Evolutionary conservation across 78 protist species (phyloP).

Genomic region (Acrasis kona): DNA sequence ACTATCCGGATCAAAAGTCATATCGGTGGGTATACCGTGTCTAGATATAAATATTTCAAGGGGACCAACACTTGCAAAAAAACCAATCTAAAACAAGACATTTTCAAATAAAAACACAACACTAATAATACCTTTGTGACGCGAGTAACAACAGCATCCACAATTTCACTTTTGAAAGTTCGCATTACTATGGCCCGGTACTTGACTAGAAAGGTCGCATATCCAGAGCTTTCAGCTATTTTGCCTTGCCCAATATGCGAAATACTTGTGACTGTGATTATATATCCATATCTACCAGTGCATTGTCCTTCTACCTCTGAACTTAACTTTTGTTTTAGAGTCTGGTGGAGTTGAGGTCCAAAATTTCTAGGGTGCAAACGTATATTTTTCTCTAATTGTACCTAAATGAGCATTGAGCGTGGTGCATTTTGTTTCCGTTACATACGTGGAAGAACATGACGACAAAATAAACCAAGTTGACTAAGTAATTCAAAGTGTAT

Average conservation of each 20-base stretch:
- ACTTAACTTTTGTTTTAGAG: conserved; percentile 27
- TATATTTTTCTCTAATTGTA: conserved; percentile 41
- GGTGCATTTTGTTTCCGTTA: too few species aligned
- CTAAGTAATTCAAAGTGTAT: too few species aligned
- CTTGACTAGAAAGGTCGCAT: conserved; percentile 37
- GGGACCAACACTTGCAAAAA: background rate
- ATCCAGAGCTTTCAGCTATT: conserved; percentile 47
- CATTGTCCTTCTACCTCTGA: conserved; percentile 62
- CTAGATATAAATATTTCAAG: background rate
- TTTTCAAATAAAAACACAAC: too few species aligned
- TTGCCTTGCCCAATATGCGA: conserved; percentile 35
- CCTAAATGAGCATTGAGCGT: too few species aligned
- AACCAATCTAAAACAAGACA: too few species aligned
- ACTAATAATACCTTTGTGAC: too few species aligned
- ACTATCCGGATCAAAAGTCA: background rate
- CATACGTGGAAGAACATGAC: too few species aligned
- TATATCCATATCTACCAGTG: conserved; percentile 60
- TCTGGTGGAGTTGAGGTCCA: conserved; percentile 45
- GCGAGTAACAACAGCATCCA: conserved; percentile 60
- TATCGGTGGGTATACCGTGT: background rate
- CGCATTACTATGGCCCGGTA: conserved; percentile 59
- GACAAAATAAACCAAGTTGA: too few species aligned
- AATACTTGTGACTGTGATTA: conserved; percentile 48
- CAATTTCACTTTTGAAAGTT: conserved; percentile 67
- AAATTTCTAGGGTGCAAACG: conserved; percentile 52